Conservation (phyloP, 352 stramenopile species). For the Phytophthora cryptogea region DNA sequence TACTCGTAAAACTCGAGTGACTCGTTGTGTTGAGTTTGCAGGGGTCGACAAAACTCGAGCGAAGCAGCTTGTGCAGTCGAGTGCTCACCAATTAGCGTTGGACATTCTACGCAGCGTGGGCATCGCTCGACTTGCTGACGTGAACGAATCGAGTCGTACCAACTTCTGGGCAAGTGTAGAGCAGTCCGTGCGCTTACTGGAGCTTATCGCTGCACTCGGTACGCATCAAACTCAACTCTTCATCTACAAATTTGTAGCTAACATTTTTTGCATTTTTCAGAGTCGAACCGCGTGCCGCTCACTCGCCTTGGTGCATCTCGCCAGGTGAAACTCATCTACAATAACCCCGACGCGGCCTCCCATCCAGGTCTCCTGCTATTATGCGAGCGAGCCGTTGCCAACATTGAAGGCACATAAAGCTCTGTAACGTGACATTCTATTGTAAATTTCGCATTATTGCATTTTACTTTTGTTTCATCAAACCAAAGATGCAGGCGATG, state of each 20-base stretch:
- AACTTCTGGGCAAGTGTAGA: conserved; percentile 34
- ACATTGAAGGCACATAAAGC: conserved; percentile 72
- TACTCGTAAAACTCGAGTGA: too few relatives aligned
- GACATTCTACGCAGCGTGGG: conserved; percentile 39
- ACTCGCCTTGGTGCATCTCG: conserved; percentile 59
- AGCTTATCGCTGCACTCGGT: conserved; percentile 55
- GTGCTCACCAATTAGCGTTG: conserved; percentile 54
- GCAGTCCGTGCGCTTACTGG: conserved; percentile 58
- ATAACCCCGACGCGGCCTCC: conserved; percentile 36
- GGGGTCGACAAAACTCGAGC: conserved; percentile 33
- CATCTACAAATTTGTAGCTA: neutral
- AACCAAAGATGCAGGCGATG: conserved; percentile 29
- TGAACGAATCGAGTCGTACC: conserved; percentile 9
- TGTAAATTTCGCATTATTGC: too few relatives aligned
- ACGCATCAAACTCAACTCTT: neutral
- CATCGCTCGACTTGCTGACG: conserved; percentile 9
- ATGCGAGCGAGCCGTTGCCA: conserved; percentile 57
- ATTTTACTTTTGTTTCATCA: too few relatives aligned
- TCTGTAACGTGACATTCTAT: too few relatives aligned
- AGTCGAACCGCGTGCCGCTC: conserved; percentile 54
- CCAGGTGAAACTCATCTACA: conserved; percentile 65
- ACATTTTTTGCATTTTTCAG: conserved; percentile 18
- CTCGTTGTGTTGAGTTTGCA: neutral
- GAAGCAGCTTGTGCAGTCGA: conserved; percentile 44
- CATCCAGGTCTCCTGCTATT: conserved; percentile 49